Conservation (phyloP, 805 yeast species). For the Sungouiella blattae region DNA sequence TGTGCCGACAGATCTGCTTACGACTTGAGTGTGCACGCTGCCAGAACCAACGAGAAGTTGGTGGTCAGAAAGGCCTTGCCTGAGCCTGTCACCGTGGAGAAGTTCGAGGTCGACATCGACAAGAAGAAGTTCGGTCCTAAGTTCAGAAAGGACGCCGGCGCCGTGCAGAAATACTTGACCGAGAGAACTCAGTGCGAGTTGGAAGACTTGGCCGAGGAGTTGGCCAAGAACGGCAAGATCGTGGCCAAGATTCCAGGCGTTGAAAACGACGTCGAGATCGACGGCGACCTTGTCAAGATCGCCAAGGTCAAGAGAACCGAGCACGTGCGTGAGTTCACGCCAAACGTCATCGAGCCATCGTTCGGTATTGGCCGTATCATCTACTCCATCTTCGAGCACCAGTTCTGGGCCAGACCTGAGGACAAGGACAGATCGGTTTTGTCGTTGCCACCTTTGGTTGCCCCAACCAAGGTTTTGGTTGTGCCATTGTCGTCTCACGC, state of each 20-base stretch:
- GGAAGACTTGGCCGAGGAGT: conserved; percentile 69
- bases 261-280: conserved; percentile 58
- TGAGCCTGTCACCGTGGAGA: conserved; percentile 79
- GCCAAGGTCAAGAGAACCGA: conserved; percentile 76
- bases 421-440: conserved; percentile 79
- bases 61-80: conserved; percentile 89
- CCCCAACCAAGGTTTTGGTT: conserved; percentile 94
- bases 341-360: conserved; percentile 98
- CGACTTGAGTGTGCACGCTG: conserved; percentile 92
- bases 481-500: conserved; percentile 90
- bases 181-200: conserved; percentile 81
- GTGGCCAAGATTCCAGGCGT: conserved; percentile 65
- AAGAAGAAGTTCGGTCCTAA: conserved; percentile 97
- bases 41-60: conserved; percentile 90
- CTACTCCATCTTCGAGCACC: conserved; percentile 89
- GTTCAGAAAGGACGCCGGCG: conserved; percentile 95
- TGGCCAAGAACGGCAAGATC: conserved; percentile 59
- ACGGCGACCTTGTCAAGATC: conserved; percentile 66
- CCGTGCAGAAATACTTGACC: conserved; percentile 76
- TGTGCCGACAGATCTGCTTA: conserved; percentile 99
- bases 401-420: conserved; percentile 92
- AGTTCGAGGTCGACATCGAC: conserved; percentile 79
- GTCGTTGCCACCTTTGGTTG: conserved; percentile 91
- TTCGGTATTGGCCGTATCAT: conserved; percentile 98
- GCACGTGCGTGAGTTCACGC: conserved; percentile 92